Percentiles rank a stretch among this genome's conserved stretches.
These are phyloP conservation scores for Sapria himalayana DNA, from an alignment of 345 rosid species.

Conservation along the genomic window DNA sequence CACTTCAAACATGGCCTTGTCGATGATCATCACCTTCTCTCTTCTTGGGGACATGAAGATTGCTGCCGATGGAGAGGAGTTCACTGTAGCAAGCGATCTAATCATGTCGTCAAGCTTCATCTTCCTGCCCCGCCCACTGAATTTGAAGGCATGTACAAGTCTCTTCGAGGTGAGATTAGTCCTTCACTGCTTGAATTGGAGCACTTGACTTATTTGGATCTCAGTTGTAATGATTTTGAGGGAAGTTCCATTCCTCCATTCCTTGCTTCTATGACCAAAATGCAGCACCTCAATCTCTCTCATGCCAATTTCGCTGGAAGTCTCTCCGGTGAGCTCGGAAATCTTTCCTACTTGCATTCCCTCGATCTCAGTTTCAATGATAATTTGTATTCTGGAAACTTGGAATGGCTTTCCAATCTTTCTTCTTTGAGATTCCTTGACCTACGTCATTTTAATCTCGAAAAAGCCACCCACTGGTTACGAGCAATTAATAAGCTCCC, in stretches of 20 bases:
- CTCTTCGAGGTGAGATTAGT: constrained; percentile 19
- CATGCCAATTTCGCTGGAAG: constrained; percentile 14
- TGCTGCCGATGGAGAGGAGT: constrained; percentile 17
- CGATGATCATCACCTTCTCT: constrained; percentile 8
- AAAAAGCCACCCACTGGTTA: constrained; percentile 6
- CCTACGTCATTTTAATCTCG: constrained; percentile 2
- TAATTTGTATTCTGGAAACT: constrained; percentile 2
- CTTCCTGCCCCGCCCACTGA: constrained; percentile 2
- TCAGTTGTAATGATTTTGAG: constrained; percentile 18
- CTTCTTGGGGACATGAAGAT: constrained; percentile 13
- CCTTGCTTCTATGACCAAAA: constrained; percentile 9
- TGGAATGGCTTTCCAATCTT: constrained; percentile 16
- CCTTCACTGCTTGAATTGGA: constrained; percentile 17
- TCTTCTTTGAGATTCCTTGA: constrained; percentile 1
- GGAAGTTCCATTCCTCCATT: constrained; percentile 16
- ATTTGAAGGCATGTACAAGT: background rate
- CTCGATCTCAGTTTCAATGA: constrained; percentile 15
- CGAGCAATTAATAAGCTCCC: constrained; percentile 6
- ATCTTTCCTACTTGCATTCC: constrained; percentile 18
- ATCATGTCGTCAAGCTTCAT: constrained; percentile 7
- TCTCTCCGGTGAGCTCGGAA: constrained; percentile 16
- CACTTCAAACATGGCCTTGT: constrained; percentile 7
- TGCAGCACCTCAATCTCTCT: constrained; percentile 24
- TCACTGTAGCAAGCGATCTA: constrained; percentile 4
- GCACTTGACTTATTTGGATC: constrained; percentile 18